Evolutionary conservation across 2,329 filamentous ascomycete species (phyloP).

Genomic region (Cercospora sp.): DNA sequence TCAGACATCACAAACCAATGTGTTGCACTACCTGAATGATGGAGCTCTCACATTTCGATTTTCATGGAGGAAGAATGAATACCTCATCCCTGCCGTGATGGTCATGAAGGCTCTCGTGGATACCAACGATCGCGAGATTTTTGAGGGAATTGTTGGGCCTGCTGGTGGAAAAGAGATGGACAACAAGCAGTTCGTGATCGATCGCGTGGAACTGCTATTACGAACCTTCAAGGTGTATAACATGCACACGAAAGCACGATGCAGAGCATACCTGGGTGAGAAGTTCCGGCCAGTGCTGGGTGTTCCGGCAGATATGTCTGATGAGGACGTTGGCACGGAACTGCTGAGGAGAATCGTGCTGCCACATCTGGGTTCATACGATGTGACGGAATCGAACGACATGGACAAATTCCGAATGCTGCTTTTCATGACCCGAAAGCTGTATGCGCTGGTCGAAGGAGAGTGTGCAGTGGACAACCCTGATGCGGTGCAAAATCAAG

Average conservation of each 20-base stretch:
- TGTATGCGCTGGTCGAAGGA: constrained; percentile 88
- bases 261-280: constrained; percentile 79
- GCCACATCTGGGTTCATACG: constrained; percentile 82
- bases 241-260: constrained; percentile 77
- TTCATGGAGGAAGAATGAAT: constrained; percentile 97
- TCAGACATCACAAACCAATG: constrained; percentile 96
- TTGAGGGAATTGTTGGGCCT: constrained; percentile 83
- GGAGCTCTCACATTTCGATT: constrained; percentile 97
- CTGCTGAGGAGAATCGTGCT: constrained; percentile 88
- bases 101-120: constrained; percentile 91
- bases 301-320: constrained; percentile 77
- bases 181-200: constrained; percentile 86
- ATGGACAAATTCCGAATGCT: constrained; percentile 91
- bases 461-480: constrained; percentile 94
- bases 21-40: constrained; percentile 91
- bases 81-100: constrained; percentile 95
- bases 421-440: constrained; percentile 92
- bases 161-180: constrained; percentile 73
- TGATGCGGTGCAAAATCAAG: constrained; percentile 94
- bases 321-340: constrained; percentile 87
- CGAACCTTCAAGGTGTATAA: constrained; percentile 91
- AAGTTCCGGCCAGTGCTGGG: constrained; percentile 89
- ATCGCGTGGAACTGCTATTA: constrained; percentile 87
- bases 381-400: constrained; percentile 82
- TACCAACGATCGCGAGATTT: constrained; percentile 95